Base-by-base conservation (phyloP, 2,329 filamentous ascomycete species). In the Hypoxylon sp. region DNA sequence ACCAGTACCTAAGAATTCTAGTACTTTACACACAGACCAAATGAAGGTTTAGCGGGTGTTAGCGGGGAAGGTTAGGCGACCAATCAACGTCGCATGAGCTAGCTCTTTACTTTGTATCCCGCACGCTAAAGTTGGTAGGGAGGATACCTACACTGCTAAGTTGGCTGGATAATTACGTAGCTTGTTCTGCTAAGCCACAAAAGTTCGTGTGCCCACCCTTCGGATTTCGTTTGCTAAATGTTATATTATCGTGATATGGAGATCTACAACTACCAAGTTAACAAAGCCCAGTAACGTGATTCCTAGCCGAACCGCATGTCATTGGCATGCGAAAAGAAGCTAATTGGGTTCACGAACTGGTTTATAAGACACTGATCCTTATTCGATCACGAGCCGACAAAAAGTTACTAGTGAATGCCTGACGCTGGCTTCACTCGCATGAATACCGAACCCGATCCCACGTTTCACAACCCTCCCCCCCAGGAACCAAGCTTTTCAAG, bases 381-480 rank as follows among this genome's bases (percentile, higher is more conserved):
- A 57, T 51, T 63, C 21, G 45, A 41, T 46, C 30, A 23, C 32
- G 50, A 43, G 23, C 60, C 32, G 45, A 34, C 32, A 53, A 17
- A 45, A 41, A n/a, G 28, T 45, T 34, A 19, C 52, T 49, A 28
- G 46, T 49, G 43, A 56, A 59, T 65, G 62, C 59, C 55, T 60
- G 36, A 63, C 59, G 25, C 25, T 57, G 14, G 43, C 51, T 32
- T 45, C 36, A 56, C 41, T 55, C 65, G 57, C 60, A 66, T 66
- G 66, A 71, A 68, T 25, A 41, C 50, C 63, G 52, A 62, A 65
- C 53, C 66, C 65, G 65, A 68, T 68, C 55, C 58, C 65, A 67
- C 61, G 65, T 71, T 71, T 71, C 68, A 71, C 63, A 63, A 65
- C 57, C 52, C 56, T 61, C 60, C 62, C 62, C 63, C 60, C 50